Percentiles rank a stretch among this genome's conserved stretches.
Conservation (phyloP, 805 yeast species). For the Ogataea salicorniae region DNA sequence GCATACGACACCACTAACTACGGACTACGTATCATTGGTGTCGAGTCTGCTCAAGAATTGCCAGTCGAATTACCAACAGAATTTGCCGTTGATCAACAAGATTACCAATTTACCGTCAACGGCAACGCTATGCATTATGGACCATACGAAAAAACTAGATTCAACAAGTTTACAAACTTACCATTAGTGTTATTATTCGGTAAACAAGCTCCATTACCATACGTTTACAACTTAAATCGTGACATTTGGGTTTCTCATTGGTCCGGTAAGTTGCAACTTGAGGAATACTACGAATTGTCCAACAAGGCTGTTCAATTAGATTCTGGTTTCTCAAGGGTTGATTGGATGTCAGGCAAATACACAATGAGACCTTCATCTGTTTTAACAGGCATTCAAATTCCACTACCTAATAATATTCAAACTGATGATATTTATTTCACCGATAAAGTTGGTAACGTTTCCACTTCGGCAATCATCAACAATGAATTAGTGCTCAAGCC, state of each 20-base stretch:
- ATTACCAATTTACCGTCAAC: constrained; percentile 22
- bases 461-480: constrained; percentile 53
- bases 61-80: constrained; percentile 9
- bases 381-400: constrained; percentile 54
- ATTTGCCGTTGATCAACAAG: constrained; percentile 27
- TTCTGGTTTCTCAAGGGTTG: constrained; percentile 73
- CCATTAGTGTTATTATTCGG: constrained; percentile 57
- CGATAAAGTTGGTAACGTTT: constrained; percentile 90
- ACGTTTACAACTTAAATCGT: constrained; percentile 57
- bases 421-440: constrained; percentile 71
- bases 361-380: constrained; percentile 52
- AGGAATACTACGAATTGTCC: constrained; percentile 78
- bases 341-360: constrained; percentile 59
- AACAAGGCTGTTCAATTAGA: constrained; percentile 70
- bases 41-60: constrained; percentile 11
- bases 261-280: constrained; percentile 66
- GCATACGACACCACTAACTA: constrained; percentile 51
- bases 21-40: constrained; percentile 14
- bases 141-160: constrained; percentile 35
- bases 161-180: constrained; percentile 41
- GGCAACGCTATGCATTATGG: constrained; percentile 47
- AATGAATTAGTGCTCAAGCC: constrained; percentile 62
- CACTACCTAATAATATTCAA: constrained; percentile 34
- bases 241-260: constrained; percentile 88
- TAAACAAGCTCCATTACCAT: constrained; percentile 60